Conservation (phyloP, 2,329 filamentous ascomycete species). For the Cercospora sp. region DNA sequence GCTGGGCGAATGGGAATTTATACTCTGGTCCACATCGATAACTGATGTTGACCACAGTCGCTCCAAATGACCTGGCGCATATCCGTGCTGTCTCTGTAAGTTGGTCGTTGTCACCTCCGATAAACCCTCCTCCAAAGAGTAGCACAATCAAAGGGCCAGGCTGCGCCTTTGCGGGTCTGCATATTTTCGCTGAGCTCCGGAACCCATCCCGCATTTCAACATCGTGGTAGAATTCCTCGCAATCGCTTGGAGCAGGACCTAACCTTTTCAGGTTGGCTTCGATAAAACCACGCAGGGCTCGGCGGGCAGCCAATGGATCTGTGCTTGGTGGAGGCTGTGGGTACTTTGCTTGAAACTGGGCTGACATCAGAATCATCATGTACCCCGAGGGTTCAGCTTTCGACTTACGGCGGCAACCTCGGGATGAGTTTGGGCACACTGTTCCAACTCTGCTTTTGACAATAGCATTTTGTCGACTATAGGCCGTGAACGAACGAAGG, state of each 20-base stretch:
- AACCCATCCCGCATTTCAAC: conserved; percentile 41
- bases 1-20: conserved; percentile 47
- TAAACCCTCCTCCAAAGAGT: conserved; percentile 35
- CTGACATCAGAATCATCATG: not conserved
- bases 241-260: conserved; percentile 24
- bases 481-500: too few relatives aligned
- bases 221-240: conserved; percentile 41
- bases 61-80: conserved; percentile 38
- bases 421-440: conserved; percentile 20
- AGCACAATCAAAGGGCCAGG: conserved; percentile 34
- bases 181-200: conserved; percentile 40
- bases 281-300: conserved; percentile 11
- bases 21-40: conserved; percentile 52
- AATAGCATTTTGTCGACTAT: conserved; percentile 17
- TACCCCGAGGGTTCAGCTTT: not conserved
- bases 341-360: conserved; percentile 22
- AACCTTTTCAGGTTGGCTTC: conserved; percentile 17
- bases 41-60: conserved; percentile 47
- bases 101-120: conserved; percentile 32
- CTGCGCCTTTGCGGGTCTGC: conserved; percentile 30
- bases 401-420: conserved; percentile 22
- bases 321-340: conserved; percentile 15
- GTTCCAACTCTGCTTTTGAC: conserved; percentile 17
- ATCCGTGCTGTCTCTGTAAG: conserved; percentile 32
- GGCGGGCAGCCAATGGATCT: conserved; percentile 16